These are phyloP conservation scores for Russula lepida DNA, from an alignment of 768 basidiomycete genomes.

Conservation along the genomic window DNA sequence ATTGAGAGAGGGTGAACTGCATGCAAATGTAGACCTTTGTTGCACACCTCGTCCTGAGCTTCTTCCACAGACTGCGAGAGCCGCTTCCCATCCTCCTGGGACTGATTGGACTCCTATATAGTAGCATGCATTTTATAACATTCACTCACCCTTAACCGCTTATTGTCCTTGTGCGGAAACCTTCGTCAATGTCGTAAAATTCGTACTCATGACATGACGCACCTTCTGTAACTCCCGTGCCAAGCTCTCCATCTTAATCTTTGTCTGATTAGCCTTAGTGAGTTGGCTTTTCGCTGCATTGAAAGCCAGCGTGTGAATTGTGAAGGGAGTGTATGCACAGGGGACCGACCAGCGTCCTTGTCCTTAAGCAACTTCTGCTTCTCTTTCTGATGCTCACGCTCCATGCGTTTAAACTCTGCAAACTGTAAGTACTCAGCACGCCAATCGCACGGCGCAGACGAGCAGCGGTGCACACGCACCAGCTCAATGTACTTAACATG, in stretches of 20 bases:
- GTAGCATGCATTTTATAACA: conserved; percentile 27
- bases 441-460: neutral
- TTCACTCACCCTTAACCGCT: conserved; percentile 60
- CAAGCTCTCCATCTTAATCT: conserved; percentile 84
- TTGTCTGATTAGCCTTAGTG: conserved; percentile 82
- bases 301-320: conserved; percentile 11
- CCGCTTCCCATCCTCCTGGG: conserved; percentile 78
- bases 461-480: conserved; percentile 38
- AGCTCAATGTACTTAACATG: conserved; percentile 85
- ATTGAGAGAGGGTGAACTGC: neutral
- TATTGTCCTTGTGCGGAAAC: conserved; percentile 60
- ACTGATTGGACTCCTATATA: conserved; percentile 31
- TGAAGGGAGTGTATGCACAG: neutral
- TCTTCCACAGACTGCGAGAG: conserved; percentile 75
- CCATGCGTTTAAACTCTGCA: conserved; percentile 78
- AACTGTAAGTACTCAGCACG: conserved; percentile 42
- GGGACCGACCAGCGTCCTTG: conserved; percentile 70
- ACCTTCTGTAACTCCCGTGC: conserved; percentile 89
- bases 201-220: neutral
- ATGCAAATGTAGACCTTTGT: neutral
- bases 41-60: conserved; percentile 69
- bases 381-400: conserved; percentile 86
- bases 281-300: conserved; percentile 66
- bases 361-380: conserved; percentile 87
- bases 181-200: conserved; percentile 10